A percentile compares a stretch with the other conserved stretches of the same genome.
These are phyloP conservation scores for Oenanthe sinensis DNA, from an alignment of 129 eudicot species.

Conservation along the genomic window DNA sequence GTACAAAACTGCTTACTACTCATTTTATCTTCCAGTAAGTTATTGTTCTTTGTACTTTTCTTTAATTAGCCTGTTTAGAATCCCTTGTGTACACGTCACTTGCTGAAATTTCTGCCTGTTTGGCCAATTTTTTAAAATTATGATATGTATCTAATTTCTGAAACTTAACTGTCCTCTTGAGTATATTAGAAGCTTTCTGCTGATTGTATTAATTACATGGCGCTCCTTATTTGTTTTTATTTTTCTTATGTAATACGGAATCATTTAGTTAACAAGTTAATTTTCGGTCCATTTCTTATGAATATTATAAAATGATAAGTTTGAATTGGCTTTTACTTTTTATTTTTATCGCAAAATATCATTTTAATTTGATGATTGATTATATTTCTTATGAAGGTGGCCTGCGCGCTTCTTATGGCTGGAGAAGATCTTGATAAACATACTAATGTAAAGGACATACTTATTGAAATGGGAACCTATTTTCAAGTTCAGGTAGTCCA, in stretches of 20 bases:
- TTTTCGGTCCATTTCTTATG: neutral
- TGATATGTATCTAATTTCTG: neutral
- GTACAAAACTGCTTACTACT: slow-evolving; percentile 90
- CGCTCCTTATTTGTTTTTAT: neutral
- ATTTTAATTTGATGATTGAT: slow-evolving; percentile 1
- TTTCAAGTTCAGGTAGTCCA: slow-evolving; percentile 74
- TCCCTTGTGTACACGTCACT: neutral
- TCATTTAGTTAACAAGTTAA: neutral
- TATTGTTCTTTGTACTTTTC: neutral
- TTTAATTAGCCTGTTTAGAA: neutral
- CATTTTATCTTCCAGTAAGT: slow-evolving; percentile 92
- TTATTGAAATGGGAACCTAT: slow-evolving; percentile 85
- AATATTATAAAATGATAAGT: neutral
- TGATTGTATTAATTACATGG: neutral
- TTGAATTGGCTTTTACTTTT: slow-evolving; percentile 5
- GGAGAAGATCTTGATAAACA: slow-evolving; percentile 80
- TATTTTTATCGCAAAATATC: neutral
- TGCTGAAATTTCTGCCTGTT: neutral
- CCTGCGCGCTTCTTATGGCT: slow-evolving; percentile 69
- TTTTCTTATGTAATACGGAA: neutral
- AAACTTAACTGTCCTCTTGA: neutral
- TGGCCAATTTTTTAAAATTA: neutral
- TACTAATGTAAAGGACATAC: slow-evolving; percentile 55
- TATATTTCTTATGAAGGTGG: slow-evolving; percentile 45
- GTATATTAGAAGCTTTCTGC: neutral